Evolutionary conservation across 2,329 filamentous ascomycete genomes (phyloP), one percentile per base, ranked within the genome.

Genomic region (Apiospora malaysiana): DNA sequence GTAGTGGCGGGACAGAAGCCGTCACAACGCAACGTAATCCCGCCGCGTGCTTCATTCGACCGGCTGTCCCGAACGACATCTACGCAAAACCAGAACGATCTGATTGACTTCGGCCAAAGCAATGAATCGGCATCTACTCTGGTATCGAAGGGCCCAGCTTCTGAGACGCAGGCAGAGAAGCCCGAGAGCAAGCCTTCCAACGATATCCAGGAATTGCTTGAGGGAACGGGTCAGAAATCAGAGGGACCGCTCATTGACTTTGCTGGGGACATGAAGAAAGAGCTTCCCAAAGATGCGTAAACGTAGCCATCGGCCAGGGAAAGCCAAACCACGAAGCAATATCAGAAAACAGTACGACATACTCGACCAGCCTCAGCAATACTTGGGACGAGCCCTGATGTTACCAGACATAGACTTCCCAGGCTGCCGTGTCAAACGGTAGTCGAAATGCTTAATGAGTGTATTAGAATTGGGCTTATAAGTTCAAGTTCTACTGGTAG

Each of bases 1-100:
- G 93, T 99, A 72, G 79, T 98, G 37, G 89, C 90, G 49, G 95
- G 94, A 43, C 94, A 97, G 80, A 89, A 87, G 76, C 80, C 84
- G 32, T 82, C 83, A 56, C 82, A 86, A 70, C 83, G 86, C 79
- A 88, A 88, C 75, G 79, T 87, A 73, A 89, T 92, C 71, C 87
- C 90, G 72, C 84, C 87, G 72, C 83, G 83, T 67, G 71, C 78
- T 16, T 76, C 77, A 6, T 74, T 73, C 2, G 74, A 77, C 9
- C 73, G 27, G 12, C 23, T 63, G 3, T 63, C 56, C 56, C 56
- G 56, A 63, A 63, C 56, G 2, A 32, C 21, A 10, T 63, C 56
- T 63, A 32, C 56, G 12, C 56, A 63, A 32, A 86, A 92, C 12
- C 42, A 18, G 74, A 87, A 91, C 75, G 87, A 85, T 9, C 84